Base-by-base conservation (phyloP, 2,329 filamentous ascomycete genomes). In the Cladosporium sp. region DNA sequence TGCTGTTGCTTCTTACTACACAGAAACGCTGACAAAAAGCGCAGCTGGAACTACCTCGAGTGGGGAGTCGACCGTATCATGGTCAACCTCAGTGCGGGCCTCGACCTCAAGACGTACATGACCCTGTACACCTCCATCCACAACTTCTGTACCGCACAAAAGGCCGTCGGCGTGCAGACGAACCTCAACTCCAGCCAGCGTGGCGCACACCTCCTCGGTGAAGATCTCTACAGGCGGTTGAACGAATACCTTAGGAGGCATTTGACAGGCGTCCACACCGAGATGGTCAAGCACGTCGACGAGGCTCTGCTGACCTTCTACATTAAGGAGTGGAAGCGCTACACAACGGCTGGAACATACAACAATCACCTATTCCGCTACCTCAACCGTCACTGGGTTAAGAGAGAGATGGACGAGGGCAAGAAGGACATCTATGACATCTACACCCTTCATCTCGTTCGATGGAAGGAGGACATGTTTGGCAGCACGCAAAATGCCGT, bases 341-440 rank as follows among this genome's bases (percentile, higher is more conserved):
- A 97, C 80, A 99, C 95, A 1, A 92, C 91, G 16, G 94, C 95
- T 1, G 95, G 93, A 67, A 96, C 96, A 79, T 99, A 96, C 80
- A 95, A 97, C 77, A 96, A 99, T 79, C 94, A 99, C 77, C 83
- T 99, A 8, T 99, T 99, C 83, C 85, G 90, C 63, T 99, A 99
- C 76, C 87, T 99, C 29, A 99, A 99, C 76, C 88, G 95, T 33
- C 95, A 99, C 80, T 99, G 96, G 95, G 95, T 99, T 1, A 99
- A 97, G 84, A 86, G 95, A 33, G 95, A 99, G 80, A 97, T 99
- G 81, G 95, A 99, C 69, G 95, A 99, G 78, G 95, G 95, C 37
- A 98, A 99, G 82, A 97, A 98, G 83, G 91, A 94, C 74, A 91
- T 98, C 8, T 98, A 96, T 78, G 95, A 99, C 78, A 95, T 99